Base-by-base conservation (phyloP, 805 yeast genomes). In the Candida sithepensis region DNA sequence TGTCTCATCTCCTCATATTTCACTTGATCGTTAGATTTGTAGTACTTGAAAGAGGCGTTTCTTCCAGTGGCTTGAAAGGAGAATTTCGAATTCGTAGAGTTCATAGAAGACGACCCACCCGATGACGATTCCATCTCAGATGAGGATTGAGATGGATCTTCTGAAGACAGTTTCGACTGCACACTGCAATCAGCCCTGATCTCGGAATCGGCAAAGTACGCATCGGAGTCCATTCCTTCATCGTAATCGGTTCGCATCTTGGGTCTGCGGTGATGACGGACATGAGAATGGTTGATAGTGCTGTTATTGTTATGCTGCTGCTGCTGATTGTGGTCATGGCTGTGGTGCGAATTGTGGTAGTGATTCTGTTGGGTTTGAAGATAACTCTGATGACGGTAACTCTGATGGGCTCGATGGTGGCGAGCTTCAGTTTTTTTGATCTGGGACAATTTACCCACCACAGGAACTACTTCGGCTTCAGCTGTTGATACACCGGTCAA, bases 1-100 rank as follows among this genome's bases (percentile, higher is more conserved):
- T 39, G 20, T 14, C 51, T 45, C 28, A 49, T 49, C 24, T 58
- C 56, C 48, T 65, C 69, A 37, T 51, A 48, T 30, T 55, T 57
- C 18, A 65, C 32, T 44, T 67, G 69, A 33, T 61, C 67, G 14
- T 51, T 45, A 7, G 68, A 63, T 44, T 69, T 69, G 44, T 69
- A 69, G 50, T 68, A 69, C 38, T 61, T 64, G 16, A 69, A 60
- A 4, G 73, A 68, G 0, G 70, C 58, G 41, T 67, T 68, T 24
- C 74, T 50, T 14, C 70, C 70, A 5, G 61, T 55, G 2, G 59
- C 61, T 43, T 63, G 66, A 36, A 69, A 69, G 1, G 74, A 69
- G 43, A 69, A 69, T 41, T 58, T 51, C 1, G 68, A 61, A n/a
- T 34, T 34, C 1, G 69, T 64, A 7, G 53, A 46, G 20, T 63